Evolutionary conservation across 768 basidiomycete genomes (phyloP).

Genomic region (Tricholoma hemisulphureum): DNA sequence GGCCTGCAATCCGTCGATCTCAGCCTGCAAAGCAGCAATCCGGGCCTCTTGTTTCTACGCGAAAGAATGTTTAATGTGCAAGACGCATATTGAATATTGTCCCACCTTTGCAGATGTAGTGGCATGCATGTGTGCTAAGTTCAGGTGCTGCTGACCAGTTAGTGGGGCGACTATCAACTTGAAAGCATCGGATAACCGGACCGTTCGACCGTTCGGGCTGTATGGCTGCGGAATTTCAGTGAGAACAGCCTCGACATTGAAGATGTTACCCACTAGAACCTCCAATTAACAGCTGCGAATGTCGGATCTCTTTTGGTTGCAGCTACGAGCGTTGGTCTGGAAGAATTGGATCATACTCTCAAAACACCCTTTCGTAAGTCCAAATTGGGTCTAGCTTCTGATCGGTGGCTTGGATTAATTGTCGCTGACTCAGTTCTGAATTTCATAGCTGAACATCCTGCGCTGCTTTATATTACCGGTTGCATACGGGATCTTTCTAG

Average conservation of each 20-base stretch:
- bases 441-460: conserved; percentile 51
- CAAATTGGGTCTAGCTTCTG: not conserved
- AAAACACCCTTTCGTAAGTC: conserved; percentile 61
- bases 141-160: no score
- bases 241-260: no score
- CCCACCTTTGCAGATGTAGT: conserved; percentile 26
- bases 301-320: conserved; percentile 53
- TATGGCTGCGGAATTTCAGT: no score
- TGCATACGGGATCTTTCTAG: conserved; percentile 65
- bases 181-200: no score
- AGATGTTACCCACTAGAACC: not conserved
- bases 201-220: no score
- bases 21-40: conserved; percentile 22
- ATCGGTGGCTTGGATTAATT: not conserved
- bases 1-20: conserved; percentile 26
- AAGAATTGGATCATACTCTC: conserved; percentile 76
- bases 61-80: not conserved
- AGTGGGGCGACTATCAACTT: no score
- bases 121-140: conserved; percentile 32
- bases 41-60: conserved; percentile 28
- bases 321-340: conserved; percentile 59
- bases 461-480: conserved; percentile 65
- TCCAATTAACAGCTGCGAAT: conserved; percentile 14
- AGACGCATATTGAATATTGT: not conserved
- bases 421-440: no score